Conservation (phyloP, 2,329 filamentous ascomycete species). For the Colletotrichum magnum region DNA sequence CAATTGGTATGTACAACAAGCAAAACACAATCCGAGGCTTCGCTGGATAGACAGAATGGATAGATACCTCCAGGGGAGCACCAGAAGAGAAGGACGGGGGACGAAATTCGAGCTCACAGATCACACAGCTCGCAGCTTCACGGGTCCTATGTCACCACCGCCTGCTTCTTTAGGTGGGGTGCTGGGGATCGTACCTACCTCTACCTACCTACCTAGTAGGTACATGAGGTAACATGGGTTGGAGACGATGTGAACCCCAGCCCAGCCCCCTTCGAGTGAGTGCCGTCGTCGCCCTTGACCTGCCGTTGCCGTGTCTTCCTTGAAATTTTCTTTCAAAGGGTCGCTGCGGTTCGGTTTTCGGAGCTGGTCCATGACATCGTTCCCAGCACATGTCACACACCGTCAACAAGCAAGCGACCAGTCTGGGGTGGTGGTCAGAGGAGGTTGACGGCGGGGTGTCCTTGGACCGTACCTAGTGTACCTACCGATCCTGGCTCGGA, state of each 20-base stretch:
- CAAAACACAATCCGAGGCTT: conserved; percentile 6
- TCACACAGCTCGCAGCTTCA: conserved; percentile 26
- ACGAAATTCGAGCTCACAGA: conserved; percentile 12
- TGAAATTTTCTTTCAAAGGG: conserved; percentile 24
- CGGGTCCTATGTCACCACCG: conserved; percentile 26
- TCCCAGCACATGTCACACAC: conserved; percentile 10
- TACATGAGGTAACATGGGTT: background rate
- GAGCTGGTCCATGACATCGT: conserved; percentile 33
- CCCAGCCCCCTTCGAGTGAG: conserved; percentile 4
- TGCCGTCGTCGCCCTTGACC: conserved; percentile 14
- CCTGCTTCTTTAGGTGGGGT: conserved; percentile 27
- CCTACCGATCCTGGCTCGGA: background rate
- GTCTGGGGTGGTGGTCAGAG: conserved; percentile 34
- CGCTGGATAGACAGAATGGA: background rate
- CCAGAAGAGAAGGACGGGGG: conserved; percentile 1
- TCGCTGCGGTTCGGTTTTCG: conserved; percentile 12
- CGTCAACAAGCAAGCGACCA: conserved; percentile 10
- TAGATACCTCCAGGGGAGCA: background rate
- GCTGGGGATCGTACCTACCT: too few species aligned
- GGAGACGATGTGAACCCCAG: background rate
- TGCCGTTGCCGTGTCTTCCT: conserved; percentile 23
- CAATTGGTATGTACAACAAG: conserved; percentile 11
- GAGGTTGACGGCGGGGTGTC: conserved; percentile 32
- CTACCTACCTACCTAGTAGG: conserved; percentile 23
- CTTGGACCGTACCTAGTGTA: background rate